phyloP scores from a whole-genome alignment of 164 flowering plant genomes.

The Tetracentron sinense region DNA sequence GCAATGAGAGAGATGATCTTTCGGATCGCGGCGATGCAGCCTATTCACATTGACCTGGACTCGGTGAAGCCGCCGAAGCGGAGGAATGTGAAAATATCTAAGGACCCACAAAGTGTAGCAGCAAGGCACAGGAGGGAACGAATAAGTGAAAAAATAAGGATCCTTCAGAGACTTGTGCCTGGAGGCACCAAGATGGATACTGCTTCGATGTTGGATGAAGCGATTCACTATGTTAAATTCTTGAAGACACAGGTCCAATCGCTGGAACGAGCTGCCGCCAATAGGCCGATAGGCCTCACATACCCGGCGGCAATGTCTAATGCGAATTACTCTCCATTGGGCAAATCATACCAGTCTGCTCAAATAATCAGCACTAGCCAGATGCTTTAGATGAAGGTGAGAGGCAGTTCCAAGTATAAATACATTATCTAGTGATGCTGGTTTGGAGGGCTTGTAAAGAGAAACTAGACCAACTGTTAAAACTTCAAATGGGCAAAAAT shows the following conservation, averaged over 20 bases:
- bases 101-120: conserved; percentile 64
- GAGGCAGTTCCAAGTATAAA: conserved; percentile 5
- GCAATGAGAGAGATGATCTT: conserved; percentile 66
- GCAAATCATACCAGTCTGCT: conserved; percentile 25
- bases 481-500: too few relatives aligned
- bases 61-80: conserved; percentile 59
- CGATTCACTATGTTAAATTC: conserved; percentile 59
- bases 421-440: conserved; percentile 2
- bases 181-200: conserved; percentile 72
- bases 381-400: conserved; percentile 25
- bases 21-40: conserved; percentile 60
- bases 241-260: conserved; percentile 54
- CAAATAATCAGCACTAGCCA: conserved; percentile 21
- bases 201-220: conserved; percentile 65
- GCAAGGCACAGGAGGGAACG: conserved; percentile 59
- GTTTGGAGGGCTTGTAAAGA: conserved; percentile 12
- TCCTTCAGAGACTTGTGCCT: conserved; percentile 58
- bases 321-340: conserved; percentile 19
- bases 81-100: conserved; percentile 57
- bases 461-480: too few relatives aligned
- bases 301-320: conserved; percentile 26
- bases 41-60: conserved; percentile 60
- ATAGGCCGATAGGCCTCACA: conserved; percentile 26
- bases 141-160: conserved; percentile 60
- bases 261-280: conserved; percentile 36